phyloP scores from a whole-genome alignment of 352 stramenopile genomes.

The Phytophthora ramorum region DNA sequence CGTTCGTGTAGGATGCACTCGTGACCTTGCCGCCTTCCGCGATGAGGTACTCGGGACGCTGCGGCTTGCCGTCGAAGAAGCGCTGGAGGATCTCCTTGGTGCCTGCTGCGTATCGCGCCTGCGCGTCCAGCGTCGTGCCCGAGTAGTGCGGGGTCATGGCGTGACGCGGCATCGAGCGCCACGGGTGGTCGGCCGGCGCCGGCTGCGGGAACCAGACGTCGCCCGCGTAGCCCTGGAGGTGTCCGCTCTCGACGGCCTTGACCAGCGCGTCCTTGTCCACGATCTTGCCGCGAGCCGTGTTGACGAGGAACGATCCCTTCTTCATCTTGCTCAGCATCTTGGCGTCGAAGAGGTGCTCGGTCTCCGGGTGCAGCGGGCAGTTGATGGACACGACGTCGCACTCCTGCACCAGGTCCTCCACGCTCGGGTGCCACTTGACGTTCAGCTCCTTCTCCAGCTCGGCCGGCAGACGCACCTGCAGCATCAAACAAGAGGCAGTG shows the following conservation, averaged over 20 bases:
- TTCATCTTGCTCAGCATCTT: slow-evolving; percentile 72
- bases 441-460: slow-evolving; percentile 56
- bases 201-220: slow-evolving; percentile 88
- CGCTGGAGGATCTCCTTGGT: slow-evolving; percentile 53
- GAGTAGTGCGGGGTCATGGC: slow-evolving; percentile 61
- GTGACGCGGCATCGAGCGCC: slow-evolving; percentile 45
- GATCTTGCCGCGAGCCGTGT: slow-evolving; percentile 84
- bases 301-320: slow-evolving; percentile 74
- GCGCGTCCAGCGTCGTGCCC: slow-evolving; percentile 49
- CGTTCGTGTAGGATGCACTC: slow-evolving; percentile 43
- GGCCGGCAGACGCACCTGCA: slow-evolving; percentile 32
- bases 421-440: slow-evolving; percentile 38
- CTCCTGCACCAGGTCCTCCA: slow-evolving; percentile 51
- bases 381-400: slow-evolving; percentile 85
- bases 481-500: not conserved
- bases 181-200: slow-evolving; percentile 62
- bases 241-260: slow-evolving; percentile 35
- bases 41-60: slow-evolving; percentile 52
- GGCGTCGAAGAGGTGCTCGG: slow-evolving; percentile 71
- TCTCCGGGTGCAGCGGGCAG: slow-evolving; percentile 71
- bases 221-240: slow-evolving; percentile 52
- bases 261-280: slow-evolving; percentile 68
- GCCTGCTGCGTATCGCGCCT: slow-evolving; percentile 43
- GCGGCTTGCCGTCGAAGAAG: slow-evolving; percentile 48
- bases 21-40: slow-evolving; percentile 45